phyloP scores from a whole-genome alignment of 257 asterid species.

The Fraxinus cuspidata region DNA sequence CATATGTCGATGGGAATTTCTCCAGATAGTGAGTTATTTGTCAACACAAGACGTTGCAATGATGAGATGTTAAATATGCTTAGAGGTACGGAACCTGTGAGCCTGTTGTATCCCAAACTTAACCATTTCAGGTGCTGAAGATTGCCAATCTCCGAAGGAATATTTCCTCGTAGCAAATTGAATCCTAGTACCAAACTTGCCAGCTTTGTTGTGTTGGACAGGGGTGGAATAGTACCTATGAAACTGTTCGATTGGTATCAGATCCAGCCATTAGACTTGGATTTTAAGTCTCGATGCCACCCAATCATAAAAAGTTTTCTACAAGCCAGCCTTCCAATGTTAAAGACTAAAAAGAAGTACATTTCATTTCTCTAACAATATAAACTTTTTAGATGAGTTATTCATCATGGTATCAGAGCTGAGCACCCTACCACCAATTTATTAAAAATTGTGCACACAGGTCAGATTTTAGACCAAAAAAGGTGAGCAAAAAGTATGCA shows the following conservation, averaged over 20 bases:
- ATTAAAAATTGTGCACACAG: too few species aligned
- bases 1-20: conserved; percentile 32
- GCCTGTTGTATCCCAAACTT: conserved; percentile 13
- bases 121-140: conserved; percentile 18
- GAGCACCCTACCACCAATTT: too few species aligned
- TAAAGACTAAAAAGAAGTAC: too few species aligned
- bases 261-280: too few species aligned
- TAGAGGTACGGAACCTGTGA: conserved; percentile 28
- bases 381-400: too few species aligned
- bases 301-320: too few species aligned
- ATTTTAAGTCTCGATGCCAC: too few species aligned
- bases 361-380: too few species aligned
- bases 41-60: conserved; percentile 23
- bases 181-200: conserved; percentile 16
- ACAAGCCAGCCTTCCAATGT: too few species aligned
- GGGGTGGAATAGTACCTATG: conserved; percentile 25
- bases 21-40: conserved; percentile 29
- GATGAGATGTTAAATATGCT: conserved; percentile 29
- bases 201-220: conserved; percentile 23
- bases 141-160: conserved; percentile 23
- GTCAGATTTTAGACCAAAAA: too few species aligned
- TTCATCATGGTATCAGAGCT: too few species aligned
- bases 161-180: conserved; percentile 24
- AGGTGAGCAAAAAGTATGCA: too few species aligned
- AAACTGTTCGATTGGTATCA: neutral